phyloP scores from a whole-genome alignment of 2,329 filamentous ascomycete genomes.

The Celoporthe dispersa region DNA sequence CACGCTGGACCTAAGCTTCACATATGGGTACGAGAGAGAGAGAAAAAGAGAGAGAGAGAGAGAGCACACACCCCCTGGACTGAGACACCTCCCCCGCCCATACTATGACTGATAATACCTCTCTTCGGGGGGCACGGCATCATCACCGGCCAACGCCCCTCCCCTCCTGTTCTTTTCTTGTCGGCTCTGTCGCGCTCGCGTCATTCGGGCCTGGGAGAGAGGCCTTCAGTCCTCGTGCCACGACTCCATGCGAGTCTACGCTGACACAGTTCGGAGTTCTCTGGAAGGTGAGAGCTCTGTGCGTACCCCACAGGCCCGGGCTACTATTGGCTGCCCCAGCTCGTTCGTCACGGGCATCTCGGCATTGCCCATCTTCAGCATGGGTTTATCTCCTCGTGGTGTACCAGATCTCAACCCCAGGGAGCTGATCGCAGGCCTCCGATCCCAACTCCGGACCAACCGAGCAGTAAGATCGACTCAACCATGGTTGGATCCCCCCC shows the following conservation, averaged over 20 bases:
- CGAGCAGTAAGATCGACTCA: not conserved
- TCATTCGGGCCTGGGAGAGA: not conserved
- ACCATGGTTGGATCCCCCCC: not conserved
- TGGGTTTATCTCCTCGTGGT: not conserved
- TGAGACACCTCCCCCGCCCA: not conserved
- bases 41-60: not conserved
- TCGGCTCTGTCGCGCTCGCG: not conserved
- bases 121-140: not conserved
- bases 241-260: not conserved
- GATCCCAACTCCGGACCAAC: not conserved
- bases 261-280: not conserved
- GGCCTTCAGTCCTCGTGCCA: not conserved
- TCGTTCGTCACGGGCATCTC: not conserved
- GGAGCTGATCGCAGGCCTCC: not conserved
- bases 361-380: not conserved
- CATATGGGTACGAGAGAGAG: slow-evolving; percentile 19
- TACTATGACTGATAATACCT: not conserved
- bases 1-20: slow-evolving; percentile 36
- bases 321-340: not conserved
- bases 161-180: not conserved
- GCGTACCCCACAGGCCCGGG: not conserved
- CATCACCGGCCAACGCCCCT: not conserved
- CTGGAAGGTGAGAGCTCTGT: slow-evolving; percentile 7
- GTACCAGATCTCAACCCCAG: not conserved
- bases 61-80: not conserved